Base-by-base conservation (phyloP, 2,329 filamentous ascomycete species). In the Blastomyces percursus region DNA sequence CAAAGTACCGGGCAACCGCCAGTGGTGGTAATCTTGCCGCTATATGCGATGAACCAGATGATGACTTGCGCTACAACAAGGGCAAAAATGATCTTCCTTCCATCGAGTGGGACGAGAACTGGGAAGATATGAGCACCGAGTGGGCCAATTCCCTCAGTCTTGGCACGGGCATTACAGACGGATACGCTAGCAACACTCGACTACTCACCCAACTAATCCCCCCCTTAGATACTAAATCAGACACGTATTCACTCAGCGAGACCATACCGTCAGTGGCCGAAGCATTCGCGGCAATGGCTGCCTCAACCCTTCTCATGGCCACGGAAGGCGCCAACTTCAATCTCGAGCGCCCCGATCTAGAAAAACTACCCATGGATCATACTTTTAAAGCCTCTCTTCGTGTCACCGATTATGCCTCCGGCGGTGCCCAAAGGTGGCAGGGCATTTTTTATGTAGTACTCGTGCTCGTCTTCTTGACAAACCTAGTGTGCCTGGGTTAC, bases 361-460 rank as follows among this genome's bases (percentile, higher is more conserved):
- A 19, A 1, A 27, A 24, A 50, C 46, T 68, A 64, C 71, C 9
- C n/a, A 24, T 24, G 11, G 35, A 57, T 35, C 30, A 66, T 44
- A 40, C 59, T 2, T 92, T 93, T 77, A 82, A 83, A 48, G 86
- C 86, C 1, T 80, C 81, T 0, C 71, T 92, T 3, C 80, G 80
- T 56, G 83, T 82, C 6, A 84, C 90, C 65, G 79, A 89, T 67
- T 94, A 91, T 74, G 84, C 86, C 0, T 90, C 86, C 0, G 85
- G 87, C 1, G 83, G 86, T 57, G 79, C 78, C 0, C 74, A 80
- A 46, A 51, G 66, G 0, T 89, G 86, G 81, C 86, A 91, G 62
- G 79, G 75, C 5, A 75, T 84, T 0, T 93, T 92, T 74, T 86
- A 89, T 69, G 62, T 85, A 1, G 79, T 91, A 0, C 81, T 93